Evolutionary conservation across 169 alveolate species (phyloP).

Genomic region (Babesia sp.): DNA sequence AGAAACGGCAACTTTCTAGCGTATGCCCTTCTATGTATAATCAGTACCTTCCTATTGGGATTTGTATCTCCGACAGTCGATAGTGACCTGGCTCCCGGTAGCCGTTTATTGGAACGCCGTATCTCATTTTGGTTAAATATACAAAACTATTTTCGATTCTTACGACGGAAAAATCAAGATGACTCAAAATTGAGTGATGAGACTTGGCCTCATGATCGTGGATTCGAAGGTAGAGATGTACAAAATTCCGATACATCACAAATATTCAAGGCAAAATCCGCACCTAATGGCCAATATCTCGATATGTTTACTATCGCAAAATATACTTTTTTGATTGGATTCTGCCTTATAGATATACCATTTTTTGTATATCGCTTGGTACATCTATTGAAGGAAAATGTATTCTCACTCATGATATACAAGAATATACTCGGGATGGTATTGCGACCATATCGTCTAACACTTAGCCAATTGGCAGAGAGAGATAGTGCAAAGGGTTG

Average conservation of each 20-base stretch:
- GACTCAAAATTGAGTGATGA: neutral
- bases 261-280: conserved; percentile 6
- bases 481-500: conserved; percentile 68
- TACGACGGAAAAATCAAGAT: neutral
- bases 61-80: conserved; percentile 58
- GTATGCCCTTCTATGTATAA: conserved; percentile 14
- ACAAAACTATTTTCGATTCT: neutral
- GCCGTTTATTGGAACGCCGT: conserved; percentile 8
- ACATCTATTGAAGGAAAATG: conserved; percentile 26
- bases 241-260: neutral
- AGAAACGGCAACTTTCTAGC: conserved; percentile 5
- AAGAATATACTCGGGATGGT: conserved; percentile 54
- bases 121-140: conserved; percentile 5
- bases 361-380: conserved; percentile 46
- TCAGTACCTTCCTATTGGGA: conserved; percentile 39
- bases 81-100: conserved; percentile 29
- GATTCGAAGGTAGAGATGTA: neutral
- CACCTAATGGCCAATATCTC: conserved; percentile 27
- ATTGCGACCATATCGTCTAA: conserved; percentile 60
- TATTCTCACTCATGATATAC: conserved; percentile 49
- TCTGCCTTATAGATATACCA: conserved; percentile 59
- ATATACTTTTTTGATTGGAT: conserved; percentile 58
- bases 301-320: conserved; percentile 69
- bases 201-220: neutral
- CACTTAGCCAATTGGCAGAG: conserved; percentile 66